Base-by-base conservation (phyloP, 306 rosid species). In the Vicia faba region DNA sequence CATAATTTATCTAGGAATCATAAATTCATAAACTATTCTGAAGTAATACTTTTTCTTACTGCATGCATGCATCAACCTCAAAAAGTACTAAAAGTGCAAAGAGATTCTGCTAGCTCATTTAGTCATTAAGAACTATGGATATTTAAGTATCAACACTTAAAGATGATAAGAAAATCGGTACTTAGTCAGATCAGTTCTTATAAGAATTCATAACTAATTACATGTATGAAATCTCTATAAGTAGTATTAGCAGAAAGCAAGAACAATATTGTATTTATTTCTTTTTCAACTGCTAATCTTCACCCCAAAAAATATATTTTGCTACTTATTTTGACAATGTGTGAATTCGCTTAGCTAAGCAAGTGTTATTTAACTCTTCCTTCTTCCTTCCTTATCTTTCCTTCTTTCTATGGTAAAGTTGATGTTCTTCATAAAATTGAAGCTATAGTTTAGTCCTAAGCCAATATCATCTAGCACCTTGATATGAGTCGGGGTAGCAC, bases 401-500 rank as follows among this genome's bases (percentile, higher is more conserved):
- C 59, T 55, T 55, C 60, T 46, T 40, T 23, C 75, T 41, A 35
- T 50, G 53, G 66, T 68, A 46, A 57, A 73, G 46, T 5, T 69
- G 8, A 43, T 23, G 40, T 64, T 78, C 45, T 74, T 67, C 18
- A 13, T 71, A 66, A 65, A 46, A 65, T 61, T 18, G 31, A 59
- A 44, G 23, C 12, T 66, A 44, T 51, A 12, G 38, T 35, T 66
- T 35, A 51, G 33, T 53, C 43, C 56, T 61, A 14, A 8, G 9
- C 55, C 4, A 36, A 23, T 40, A 38, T 76, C 73, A 83, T 59
- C 82, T 84, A 65, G 54, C 44, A 64, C 97, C 81, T 67, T 57
- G 91, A 64, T 82, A 83, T 2, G 89, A 75, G 56, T 80, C 60
- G 0, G 97, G 88, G 77, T 23, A 89, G 48, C 74, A 63, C 1